Conservation (phyloP, 2,329 filamentous ascomycete species). For the Alternaria dauci region DNA sequence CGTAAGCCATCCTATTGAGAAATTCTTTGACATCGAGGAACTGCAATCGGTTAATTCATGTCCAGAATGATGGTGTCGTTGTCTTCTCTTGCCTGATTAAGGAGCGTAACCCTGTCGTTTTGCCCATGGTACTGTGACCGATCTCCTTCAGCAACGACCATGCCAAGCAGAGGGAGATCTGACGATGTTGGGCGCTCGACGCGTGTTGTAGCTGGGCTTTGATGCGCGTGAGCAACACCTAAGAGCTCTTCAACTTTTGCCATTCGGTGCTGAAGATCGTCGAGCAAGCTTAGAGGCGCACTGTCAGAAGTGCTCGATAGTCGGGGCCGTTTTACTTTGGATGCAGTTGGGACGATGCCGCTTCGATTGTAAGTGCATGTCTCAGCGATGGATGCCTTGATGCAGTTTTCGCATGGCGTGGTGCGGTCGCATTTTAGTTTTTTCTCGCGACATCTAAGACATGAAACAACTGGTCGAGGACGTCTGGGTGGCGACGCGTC, state of each 20-base stretch:
- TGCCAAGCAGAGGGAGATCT: constrained; percentile 20
- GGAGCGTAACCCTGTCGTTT: constrained; percentile 29
- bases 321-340: neutral
- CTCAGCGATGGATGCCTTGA: constrained; percentile 25
- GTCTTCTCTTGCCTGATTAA: constrained; percentile 30
- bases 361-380: constrained; percentile 27
- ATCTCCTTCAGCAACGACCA: constrained; percentile 29
- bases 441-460: constrained; percentile 36
- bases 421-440: constrained; percentile 40
- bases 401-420: constrained; percentile 36
- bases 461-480: constrained; percentile 37
- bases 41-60: constrained; percentile 18
- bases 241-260: constrained; percentile 33
- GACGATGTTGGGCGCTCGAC: neutral
- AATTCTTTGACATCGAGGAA: constrained; percentile 29
- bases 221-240: constrained; percentile 9
- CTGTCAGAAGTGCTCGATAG: neutral
- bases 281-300: constrained; percentile 9
- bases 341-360: neutral
- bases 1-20: constrained; percentile 21
- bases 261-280: constrained; percentile 30
- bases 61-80: neutral
- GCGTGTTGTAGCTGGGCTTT: neutral
- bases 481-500: constrained; percentile 25
- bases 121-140: constrained; percentile 31